Evolutionary conservation across 2,329 filamentous ascomycete species (phyloP).

Genomic region (Colletotrichum scovillei): DNA sequence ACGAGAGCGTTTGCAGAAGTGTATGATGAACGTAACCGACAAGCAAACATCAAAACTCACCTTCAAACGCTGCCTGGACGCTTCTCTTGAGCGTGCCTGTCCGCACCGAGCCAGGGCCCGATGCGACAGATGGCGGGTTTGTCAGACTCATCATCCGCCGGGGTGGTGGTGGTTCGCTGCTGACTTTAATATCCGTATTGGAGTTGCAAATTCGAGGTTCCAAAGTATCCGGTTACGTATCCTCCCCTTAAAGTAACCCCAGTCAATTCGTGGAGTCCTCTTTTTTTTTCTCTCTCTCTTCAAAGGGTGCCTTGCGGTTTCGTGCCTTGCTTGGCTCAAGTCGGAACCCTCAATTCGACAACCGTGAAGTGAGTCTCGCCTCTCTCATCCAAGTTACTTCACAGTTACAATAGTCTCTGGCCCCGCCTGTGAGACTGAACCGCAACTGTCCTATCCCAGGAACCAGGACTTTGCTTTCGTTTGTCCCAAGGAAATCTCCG

Average conservation of each 20-base stretch:
- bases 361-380: background rate
- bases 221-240: slow-evolving; percentile 4
- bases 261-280: background rate
- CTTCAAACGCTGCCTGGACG: slow-evolving; percentile 71
- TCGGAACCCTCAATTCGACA: slow-evolving; percentile 1
- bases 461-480: slow-evolving; percentile 16
- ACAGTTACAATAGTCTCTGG: background rate
- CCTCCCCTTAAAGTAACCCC: background rate
- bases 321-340: background rate
- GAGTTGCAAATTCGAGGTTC: slow-evolving; percentile 7
- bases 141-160: slow-evolving; percentile 60
- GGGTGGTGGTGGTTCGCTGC: slow-evolving; percentile 10
- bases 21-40: slow-evolving; percentile 1
- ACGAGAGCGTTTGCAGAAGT: background rate
- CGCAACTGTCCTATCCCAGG: slow-evolving; percentile 15
- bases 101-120: slow-evolving; percentile 59
- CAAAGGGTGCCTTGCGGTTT: slow-evolving; percentile 3
- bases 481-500: background rate
- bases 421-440: slow-evolving; percentile 11
- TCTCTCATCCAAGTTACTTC: background rate
- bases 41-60: slow-evolving; percentile 51
- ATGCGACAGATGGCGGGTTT: slow-evolving; percentile 63
- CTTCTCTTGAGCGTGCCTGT: slow-evolving; percentile 64
- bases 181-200: slow-evolving; percentile 16
- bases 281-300: background rate